These are phyloP conservation scores for Phalaenopsis equestris DNA, from an alignment of 106 monocot genomes.

Conservation along the genomic window DNA sequence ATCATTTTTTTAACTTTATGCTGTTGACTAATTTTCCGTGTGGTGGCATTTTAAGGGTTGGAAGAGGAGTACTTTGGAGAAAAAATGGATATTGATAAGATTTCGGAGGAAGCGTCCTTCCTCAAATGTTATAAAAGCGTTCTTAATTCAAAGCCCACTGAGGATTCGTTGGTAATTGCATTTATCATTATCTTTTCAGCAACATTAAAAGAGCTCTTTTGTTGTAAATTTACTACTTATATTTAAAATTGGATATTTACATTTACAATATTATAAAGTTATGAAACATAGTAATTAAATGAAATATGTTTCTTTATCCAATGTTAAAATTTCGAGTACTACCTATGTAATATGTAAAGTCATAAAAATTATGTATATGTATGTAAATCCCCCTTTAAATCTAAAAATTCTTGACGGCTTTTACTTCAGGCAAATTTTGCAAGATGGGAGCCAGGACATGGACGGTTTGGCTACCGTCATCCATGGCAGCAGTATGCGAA, in stretches of 20 bases:
- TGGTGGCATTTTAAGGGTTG: neutral
- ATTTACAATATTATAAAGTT: too few relatives aligned
- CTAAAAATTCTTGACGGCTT: neutral
- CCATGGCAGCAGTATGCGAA: constrained; percentile 60
- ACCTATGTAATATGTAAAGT: too few relatives aligned
- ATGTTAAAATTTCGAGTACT: too few relatives aligned
- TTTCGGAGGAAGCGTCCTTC: constrained; percentile 27
- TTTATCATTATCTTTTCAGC: neutral
- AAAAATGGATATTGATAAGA: constrained; percentile 5
- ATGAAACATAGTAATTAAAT: too few relatives aligned
- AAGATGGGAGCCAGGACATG: constrained; percentile 65
- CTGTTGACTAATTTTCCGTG: neutral
- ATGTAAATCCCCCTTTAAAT: too few relatives aligned
- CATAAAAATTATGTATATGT: too few relatives aligned
- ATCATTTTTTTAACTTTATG: neutral
- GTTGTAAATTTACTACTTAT: neutral
- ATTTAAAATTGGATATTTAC: neutral
- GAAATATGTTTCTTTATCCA: too few relatives aligned
- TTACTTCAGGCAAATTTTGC: constrained; percentile 45
- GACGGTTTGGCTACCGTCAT: constrained; percentile 36
- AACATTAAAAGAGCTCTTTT: neutral
- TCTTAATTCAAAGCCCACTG: constrained; percentile 48
- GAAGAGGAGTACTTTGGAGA: constrained; percentile 31
- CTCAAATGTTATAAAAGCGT: constrained; percentile 33
- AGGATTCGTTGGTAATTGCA: constrained; percentile 39